A percentile compares a stretch with the other conserved stretches of the same genome.
These are phyloP conservation scores for Pittosporum tobira DNA, from an alignment of 129 eudicot species.

Conservation along the genomic window DNA sequence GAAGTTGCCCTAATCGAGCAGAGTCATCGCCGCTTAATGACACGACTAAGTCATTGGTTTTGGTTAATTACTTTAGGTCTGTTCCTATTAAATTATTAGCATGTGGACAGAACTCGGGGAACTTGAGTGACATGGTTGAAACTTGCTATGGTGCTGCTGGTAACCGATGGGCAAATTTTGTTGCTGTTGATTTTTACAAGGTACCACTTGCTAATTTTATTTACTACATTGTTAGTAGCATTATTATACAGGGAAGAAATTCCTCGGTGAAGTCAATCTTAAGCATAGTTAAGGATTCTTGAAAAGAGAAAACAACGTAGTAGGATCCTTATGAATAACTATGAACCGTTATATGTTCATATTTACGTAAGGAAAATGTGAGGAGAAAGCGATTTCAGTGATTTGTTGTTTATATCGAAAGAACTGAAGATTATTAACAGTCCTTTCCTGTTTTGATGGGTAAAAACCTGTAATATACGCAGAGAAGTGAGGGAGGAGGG, in stretches of 20 bases:
- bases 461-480: neutral
- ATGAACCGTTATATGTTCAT: neutral
- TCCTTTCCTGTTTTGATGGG: neutral
- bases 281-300: no score
- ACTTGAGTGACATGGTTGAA: constrained; percentile 45
- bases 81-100: constrained; percentile 44
- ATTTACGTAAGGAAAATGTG: no score
- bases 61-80: constrained; percentile 61
- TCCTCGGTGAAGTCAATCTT: no score
- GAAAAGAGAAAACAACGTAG: neutral
- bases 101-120: constrained; percentile 55
- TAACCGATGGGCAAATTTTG: constrained; percentile 78
- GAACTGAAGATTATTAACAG: neutral
- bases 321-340: neutral
- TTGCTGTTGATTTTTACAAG: constrained; percentile 85
- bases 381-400: no score
- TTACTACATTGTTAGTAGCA: no score
- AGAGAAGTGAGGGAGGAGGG: constrained; percentile 95
- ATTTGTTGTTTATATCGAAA: no score
- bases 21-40: constrained; percentile 65
- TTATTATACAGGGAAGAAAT: no score
- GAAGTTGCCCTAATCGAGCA: constrained; percentile 56
- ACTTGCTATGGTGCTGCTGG: constrained; percentile 63
- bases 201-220: constrained; percentile 17
- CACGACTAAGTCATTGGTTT: constrained; percentile 52